Evolutionary conservation across 192 early-diverging fungal genomes (phyloP), one percentile per base, ranked within the genome.

Genomic region (Backusella macrospora): DNA sequence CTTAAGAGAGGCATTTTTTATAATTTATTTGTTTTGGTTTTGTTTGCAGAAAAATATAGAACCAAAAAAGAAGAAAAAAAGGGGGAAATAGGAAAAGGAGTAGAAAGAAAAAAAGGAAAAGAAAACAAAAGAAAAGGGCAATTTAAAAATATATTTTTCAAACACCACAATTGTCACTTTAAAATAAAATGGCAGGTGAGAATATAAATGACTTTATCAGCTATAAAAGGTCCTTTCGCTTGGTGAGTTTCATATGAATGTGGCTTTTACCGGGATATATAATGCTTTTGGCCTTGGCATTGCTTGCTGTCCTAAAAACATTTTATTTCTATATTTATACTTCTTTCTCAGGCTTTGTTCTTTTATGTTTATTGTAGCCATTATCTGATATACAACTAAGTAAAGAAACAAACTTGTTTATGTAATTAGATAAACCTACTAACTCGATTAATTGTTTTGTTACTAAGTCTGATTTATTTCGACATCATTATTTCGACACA

Each of bases 1-100:
- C 52, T 49, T 13, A 71, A 71, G 10, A 71, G 23, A 23, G 69
- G 69, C 69, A 71, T 71, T 21, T 40, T 49, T 49, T 52, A n/a
- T 48, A 34, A 2, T 34, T 34, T 34, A 34, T 34, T 34, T 34
- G 29, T 34, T 34, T 52, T 52, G 7, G n/a, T 52, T 52, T 52
- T 21, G 48, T 52, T 52, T 21, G 48, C 29, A 34, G 29, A 34
- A 34, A 34, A 34, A 34, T 34, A 34, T 34, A 34, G 2, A 34
- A 34, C 29, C 29, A 21, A 8, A 18, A 18, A 52, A 18, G 48
- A 16, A 10, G 46, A 47, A 18, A 49, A 49, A 21, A 49, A 49
- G 48, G 8, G 48, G 48, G 18, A 49, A 49, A 49, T 49, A 49
- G 48, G 48, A 49, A 49, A 48, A 49, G 9, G 18, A 9, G 18